Percentiles rank a stretch among this genome's conserved stretches.
Conservation (phyloP, 2,329 filamentous ascomycete species). For the Gremmenia infestans region DNA sequence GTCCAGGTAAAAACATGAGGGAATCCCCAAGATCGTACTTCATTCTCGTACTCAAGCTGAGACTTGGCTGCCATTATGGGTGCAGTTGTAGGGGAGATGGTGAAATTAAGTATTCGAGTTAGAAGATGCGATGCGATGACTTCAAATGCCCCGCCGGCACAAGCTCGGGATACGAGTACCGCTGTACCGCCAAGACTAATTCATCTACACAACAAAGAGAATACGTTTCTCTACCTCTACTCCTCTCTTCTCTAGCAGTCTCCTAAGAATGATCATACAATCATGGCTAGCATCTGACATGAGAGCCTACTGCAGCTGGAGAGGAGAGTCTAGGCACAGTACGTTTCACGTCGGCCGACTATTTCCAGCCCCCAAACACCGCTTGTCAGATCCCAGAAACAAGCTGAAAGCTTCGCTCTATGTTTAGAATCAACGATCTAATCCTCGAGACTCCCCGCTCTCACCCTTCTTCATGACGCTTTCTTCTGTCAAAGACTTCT, state of each 20-base stretch:
- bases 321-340: background rate
- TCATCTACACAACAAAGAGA: background rate
- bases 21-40: conserved; percentile 68
- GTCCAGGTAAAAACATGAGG: conserved; percentile 66
- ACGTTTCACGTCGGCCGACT: background rate
- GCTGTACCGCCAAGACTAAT: no score
- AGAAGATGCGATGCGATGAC: background rate
- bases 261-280: background rate
- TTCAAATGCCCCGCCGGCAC: background rate
- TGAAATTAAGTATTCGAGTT: background rate
- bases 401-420: background rate
- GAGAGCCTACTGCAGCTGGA: no score
- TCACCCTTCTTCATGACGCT: background rate
- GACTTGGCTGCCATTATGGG: conserved; percentile 32
- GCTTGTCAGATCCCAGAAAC: conserved; percentile 1
- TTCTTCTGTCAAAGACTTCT: background rate
- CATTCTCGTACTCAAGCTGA: conserved; percentile 47
- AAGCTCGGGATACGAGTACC: background rate
- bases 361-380: background rate
- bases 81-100: background rate
- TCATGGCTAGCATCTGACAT: background rate
- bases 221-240: background rate
- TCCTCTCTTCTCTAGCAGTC: background rate
- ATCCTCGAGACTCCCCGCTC: background rate
- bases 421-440: background rate